Conservation (phyloP, 1,284 basidiomycete genomes). For the Irpex sp. region DNA sequence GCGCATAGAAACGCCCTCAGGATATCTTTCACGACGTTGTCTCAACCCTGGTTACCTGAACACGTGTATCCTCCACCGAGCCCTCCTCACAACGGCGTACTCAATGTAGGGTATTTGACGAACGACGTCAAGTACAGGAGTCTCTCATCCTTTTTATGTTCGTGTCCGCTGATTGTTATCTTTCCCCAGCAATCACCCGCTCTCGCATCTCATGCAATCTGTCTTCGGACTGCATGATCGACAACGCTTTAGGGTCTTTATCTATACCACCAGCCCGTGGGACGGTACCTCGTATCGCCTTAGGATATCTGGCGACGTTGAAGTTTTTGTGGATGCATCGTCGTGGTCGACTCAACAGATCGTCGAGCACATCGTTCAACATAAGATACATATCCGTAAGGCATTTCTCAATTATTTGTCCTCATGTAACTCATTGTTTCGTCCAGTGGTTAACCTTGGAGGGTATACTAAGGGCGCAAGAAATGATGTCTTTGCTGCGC, state of each 20-base stretch:
- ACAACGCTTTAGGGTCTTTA: conserved; percentile 42
- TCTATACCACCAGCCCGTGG: conserved; percentile 53
- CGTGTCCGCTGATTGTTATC: conserved; percentile 1
- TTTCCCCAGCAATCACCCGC: conserved; percentile 47
- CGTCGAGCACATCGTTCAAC: conserved; percentile 38
- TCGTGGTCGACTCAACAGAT: conserved; percentile 42
- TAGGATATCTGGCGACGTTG: conserved; percentile 46
- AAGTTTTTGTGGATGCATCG: conserved; percentile 51
- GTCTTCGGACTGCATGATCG: conserved; percentile 53
- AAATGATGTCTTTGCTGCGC: conserved; percentile 60
- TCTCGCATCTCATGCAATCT: conserved; percentile 61
- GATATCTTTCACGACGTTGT: conserved; percentile 46
- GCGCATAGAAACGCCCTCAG: conserved; percentile 56
- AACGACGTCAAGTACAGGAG: conserved; percentile 47
- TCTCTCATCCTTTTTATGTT: not conserved
- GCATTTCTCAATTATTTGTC: conserved; percentile 8
- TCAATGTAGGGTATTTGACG: conserved; percentile 59
- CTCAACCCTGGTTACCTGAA: conserved; percentile 45
- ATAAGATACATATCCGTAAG: conserved; percentile 53
- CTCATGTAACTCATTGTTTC: not conserved
- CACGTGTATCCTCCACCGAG: conserved; percentile 50
- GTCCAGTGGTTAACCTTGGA: conserved; percentile 49
- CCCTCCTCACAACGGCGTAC: conserved; percentile 38
- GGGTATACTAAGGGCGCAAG: conserved; percentile 66
- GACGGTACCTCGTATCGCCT: conserved; percentile 50